A percentile compares a stretch with the other conserved stretches of the same genome.
These are phyloP conservation scores for Beauveria sp. DNA, from an alignment of 2,329 filamentous ascomycete species.

Conservation along the genomic window DNA sequence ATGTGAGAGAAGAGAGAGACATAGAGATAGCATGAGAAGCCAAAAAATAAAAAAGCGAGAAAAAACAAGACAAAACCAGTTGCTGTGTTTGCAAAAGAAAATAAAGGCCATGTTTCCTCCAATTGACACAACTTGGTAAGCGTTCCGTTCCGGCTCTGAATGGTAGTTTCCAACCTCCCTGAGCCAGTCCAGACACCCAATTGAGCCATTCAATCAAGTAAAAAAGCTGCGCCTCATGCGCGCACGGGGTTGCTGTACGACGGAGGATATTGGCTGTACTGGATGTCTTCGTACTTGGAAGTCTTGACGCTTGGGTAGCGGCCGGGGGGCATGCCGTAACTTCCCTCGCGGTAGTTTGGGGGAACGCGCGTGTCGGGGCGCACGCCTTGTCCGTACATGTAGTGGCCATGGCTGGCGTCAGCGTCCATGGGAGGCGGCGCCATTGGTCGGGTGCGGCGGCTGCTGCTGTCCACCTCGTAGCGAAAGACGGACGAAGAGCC, in stretches of 20 bases:
- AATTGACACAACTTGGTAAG: no score
- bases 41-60: slow-evolving; percentile 17
- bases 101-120: no score
- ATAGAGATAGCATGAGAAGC: slow-evolving; percentile 12
- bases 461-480: slow-evolving; percentile 23
- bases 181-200: no score
- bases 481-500: slow-evolving; percentile 16
- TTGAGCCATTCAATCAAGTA: no score
- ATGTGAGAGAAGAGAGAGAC: not conserved
- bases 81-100: no score
- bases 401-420: not conserved
- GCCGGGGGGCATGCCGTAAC: not conserved
- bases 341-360: not conserved
- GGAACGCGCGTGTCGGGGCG: not conserved
- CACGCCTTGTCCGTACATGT: not conserved
- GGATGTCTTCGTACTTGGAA: not conserved
- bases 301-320: not conserved
- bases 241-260: not conserved
- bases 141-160: no score
- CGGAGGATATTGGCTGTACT: slow-evolving; percentile 3
- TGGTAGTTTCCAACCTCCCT: no score
- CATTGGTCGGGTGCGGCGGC: slow-evolving; percentile 21
- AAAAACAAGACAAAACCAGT: slow-evolving; percentile 14
- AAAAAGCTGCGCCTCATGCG: not conserved
- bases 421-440: slow-evolving; percentile 15